These are phyloP conservation scores for Cnidoscolus chayamansa DNA, from an alignment of 441 rosid species.

Conservation along the genomic window DNA sequence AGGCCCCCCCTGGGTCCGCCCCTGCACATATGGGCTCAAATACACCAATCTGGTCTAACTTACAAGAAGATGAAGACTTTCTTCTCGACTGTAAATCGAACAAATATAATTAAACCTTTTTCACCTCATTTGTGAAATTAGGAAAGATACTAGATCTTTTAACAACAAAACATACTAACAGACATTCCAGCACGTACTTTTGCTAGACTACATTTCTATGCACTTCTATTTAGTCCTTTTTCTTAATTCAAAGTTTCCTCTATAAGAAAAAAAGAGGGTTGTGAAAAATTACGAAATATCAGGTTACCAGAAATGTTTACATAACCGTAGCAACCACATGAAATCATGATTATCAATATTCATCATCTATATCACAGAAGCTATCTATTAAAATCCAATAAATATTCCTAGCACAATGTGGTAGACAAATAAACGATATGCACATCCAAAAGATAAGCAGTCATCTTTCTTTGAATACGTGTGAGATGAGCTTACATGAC, in stretches of 20 bases:
- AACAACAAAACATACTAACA: no score
- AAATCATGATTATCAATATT: no score
- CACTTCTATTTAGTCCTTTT: no score
- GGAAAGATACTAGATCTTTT: no score
- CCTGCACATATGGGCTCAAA: neutral
- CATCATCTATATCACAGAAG: neutral
- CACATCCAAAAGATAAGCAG: neutral
- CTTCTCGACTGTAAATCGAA: neutral
- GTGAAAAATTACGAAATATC: neutral
- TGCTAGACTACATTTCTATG: no score
- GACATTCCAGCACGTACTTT: no score
- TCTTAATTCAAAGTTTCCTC: no score
- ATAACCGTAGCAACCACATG: no score
- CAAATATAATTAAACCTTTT: neutral
- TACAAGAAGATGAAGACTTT: neutral
- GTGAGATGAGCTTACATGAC: conserved; percentile 53
- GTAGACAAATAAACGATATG: neutral
- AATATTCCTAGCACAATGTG: neutral
- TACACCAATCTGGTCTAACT: neutral
- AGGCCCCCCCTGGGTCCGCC: no score
- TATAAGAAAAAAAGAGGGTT: neutral
- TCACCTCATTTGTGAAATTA: neutral
- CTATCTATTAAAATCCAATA: neutral
- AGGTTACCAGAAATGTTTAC: neutral
- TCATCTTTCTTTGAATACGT: neutral